Evolutionary conservation across 129 eudicot species (phyloP).

Genomic region (Glebionis coronaria): DNA sequence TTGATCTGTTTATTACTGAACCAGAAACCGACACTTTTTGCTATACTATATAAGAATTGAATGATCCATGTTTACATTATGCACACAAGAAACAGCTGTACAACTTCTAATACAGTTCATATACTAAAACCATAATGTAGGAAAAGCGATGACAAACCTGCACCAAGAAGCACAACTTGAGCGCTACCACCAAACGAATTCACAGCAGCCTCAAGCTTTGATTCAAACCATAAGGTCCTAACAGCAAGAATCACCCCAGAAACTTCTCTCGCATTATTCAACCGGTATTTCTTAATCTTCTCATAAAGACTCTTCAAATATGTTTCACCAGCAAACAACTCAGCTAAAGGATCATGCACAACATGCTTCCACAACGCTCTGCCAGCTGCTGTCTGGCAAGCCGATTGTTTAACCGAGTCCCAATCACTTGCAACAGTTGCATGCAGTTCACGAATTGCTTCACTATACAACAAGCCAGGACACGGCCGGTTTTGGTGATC

Average conservation of each 20-base stretch:
- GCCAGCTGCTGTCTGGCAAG: conserved; percentile 97
- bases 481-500: conserved; percentile 63
- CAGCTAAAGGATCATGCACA: conserved; percentile 81
- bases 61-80: neutral
- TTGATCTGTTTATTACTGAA: too few species aligned
- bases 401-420: conserved; percentile 69
- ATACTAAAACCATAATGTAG: conserved; percentile 11
- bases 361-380: conserved; percentile 94
- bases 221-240: conserved; percentile 87
- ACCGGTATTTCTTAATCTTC: conserved; percentile 78
- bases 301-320: conserved; percentile 68
- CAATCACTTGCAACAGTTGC: conserved; percentile 72
- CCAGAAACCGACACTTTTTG: too few species aligned
- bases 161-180: conserved; percentile 97
- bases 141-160: conserved; percentile 57
- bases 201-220: conserved; percentile 79
- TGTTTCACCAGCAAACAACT: conserved; percentile 87
- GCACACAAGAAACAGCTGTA: too few species aligned
- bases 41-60: too few species aligned
- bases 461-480: conserved; percentile 45
- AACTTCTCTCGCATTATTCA: conserved; percentile 74
- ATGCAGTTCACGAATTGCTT: conserved; percentile 61
- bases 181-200: conserved; percentile 63
- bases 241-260: conserved; percentile 96
- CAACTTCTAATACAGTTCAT: neutral